Conservation (phyloP, 108 stramenopile species). For the Nitzschia sp. region DNA sequence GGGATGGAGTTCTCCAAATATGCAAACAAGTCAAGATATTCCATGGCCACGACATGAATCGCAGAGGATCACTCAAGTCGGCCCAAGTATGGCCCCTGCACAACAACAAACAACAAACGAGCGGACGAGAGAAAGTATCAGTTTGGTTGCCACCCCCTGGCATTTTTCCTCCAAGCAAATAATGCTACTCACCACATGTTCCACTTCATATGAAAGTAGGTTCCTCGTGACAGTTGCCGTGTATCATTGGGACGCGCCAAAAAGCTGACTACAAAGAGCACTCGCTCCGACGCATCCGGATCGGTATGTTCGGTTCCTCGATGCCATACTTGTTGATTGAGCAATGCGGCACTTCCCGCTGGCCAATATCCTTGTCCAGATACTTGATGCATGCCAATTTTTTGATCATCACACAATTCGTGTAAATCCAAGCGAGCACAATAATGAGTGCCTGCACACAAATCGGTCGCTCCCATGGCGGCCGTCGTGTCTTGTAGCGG, state of each 20-base stretch:
- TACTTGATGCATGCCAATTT: slow-evolving; percentile 35
- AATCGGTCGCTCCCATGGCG: slow-evolving; percentile 61
- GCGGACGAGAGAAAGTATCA: not conserved
- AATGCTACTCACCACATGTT: slow-evolving; percentile 43
- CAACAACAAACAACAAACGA: not conserved
- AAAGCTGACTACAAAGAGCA: slow-evolving; percentile 62
- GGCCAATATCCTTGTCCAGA: slow-evolving; percentile 34
- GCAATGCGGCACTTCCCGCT: slow-evolving; percentile 50
- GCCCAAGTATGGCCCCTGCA: slow-evolving; percentile 51
- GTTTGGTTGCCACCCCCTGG: not conserved
- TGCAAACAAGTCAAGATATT: slow-evolving; percentile 43
- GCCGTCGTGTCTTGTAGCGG: slow-evolving; percentile 54
- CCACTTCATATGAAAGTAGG: slow-evolving; percentile 71
- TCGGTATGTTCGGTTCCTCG: slow-evolving; percentile 43
- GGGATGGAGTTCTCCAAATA: slow-evolving; percentile 42
- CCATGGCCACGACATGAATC: slow-evolving; percentile 44
- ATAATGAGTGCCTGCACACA: slow-evolving; percentile 67
- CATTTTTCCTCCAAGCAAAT: not conserved
- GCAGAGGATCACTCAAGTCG: slow-evolving; percentile 43
- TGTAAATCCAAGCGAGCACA: slow-evolving; percentile 45
- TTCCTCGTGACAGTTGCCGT: slow-evolving; percentile 59
- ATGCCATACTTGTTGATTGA: slow-evolving; percentile 74
- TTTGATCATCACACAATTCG: slow-evolving; percentile 28
- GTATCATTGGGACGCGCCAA: slow-evolving; percentile 46
- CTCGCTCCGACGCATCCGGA: slow-evolving; percentile 40